Conservation (phyloP, 257 asterid genomes). For the Solanum megistacrolobum region DNA sequence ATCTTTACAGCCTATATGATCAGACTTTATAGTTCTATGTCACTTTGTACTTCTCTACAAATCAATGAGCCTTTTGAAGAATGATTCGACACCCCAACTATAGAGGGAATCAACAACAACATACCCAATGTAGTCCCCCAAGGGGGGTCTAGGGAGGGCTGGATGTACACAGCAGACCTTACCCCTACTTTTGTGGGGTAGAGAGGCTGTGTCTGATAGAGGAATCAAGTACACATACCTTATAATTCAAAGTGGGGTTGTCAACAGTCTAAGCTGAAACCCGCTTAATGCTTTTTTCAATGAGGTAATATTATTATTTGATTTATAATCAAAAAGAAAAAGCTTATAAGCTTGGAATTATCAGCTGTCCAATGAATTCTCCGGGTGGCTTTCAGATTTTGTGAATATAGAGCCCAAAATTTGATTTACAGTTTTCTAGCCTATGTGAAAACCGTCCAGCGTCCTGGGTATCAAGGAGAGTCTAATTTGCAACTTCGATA, state of each 20-base stretch:
- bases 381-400: neutral
- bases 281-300: neutral
- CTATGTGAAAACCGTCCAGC: neutral
- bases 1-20: neutral
- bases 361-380: neutral
- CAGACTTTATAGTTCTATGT: neutral
- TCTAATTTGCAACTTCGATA: neutral
- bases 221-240: neutral
- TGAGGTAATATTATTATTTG: neutral
- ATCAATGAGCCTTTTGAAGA: neutral
- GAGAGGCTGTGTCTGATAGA: neutral
- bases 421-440: neutral
- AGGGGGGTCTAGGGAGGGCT: neutral
- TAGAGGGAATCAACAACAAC: neutral
- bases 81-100: neutral
- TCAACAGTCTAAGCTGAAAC: neutral
- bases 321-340: neutral
- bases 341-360: neutral
- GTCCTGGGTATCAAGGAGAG: neutral
- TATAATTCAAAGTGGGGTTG: neutral
- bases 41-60: neutral
- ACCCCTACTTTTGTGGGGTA: neutral
- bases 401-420: neutral
- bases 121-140: neutral
- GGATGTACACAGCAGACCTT: neutral